Evolutionary conservation across 257 asterid genomes (phyloP).

Genomic region (Gentiana macrophylla): DNA sequence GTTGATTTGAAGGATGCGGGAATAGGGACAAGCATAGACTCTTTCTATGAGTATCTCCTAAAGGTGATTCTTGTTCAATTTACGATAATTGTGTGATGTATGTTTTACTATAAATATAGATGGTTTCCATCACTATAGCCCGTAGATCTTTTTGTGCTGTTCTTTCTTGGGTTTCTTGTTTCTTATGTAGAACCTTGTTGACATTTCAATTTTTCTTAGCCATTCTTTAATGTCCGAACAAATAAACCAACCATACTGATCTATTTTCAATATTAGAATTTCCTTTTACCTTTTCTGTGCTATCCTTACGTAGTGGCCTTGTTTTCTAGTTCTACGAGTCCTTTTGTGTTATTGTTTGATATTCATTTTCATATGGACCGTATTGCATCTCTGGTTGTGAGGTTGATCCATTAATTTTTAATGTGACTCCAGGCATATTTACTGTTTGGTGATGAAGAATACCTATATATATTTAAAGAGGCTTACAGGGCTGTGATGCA

Average conservation of each 20-base stretch:
- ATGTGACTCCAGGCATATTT: conserved; percentile 61
- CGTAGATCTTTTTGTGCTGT: background rate
- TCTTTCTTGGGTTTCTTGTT: background rate
- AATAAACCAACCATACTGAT: too few relatives aligned
- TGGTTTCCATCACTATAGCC: background rate
- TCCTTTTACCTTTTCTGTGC: too few relatives aligned
- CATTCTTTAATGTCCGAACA: too few relatives aligned
- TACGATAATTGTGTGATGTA: background rate
- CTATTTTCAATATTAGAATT: too few relatives aligned
- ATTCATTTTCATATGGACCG: background rate
- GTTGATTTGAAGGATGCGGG: conserved; percentile 88
- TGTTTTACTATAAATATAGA: background rate
- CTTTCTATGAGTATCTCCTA: conserved; percentile 89
- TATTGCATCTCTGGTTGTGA: background rate
- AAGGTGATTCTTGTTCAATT: conserved; percentile 42
- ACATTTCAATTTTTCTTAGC: too few relatives aligned
- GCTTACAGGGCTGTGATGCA: conserved; percentile 92
- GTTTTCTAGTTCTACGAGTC: too few relatives aligned
- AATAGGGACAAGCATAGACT: conserved; percentile 97
- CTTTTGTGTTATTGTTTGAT: background rate
- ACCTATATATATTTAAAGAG: conserved; percentile 91
- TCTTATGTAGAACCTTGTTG: background rate
- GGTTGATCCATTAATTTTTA: background rate
- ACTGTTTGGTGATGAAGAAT: conserved; percentile 94
- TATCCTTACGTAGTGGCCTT: too few relatives aligned